A percentile compares a stretch with the other conserved stretches of the same genome.
Evolutionary conservation across 2,329 filamentous ascomycete genomes (phyloP).

Genomic region (Claviceps humidiphila): DNA sequence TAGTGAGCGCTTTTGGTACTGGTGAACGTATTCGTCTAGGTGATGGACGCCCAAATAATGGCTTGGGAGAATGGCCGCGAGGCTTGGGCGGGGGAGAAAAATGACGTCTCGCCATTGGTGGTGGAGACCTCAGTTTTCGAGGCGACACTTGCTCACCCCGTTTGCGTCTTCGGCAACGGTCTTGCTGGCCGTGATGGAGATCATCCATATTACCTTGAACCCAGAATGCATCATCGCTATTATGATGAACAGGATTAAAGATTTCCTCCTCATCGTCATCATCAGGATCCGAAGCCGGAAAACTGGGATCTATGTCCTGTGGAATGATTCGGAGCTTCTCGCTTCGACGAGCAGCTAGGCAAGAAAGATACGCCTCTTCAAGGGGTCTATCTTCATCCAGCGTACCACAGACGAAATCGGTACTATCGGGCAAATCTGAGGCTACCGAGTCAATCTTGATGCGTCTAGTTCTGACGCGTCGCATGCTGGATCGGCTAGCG

Average conservation of each 20-base stretch:
- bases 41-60: conserved; percentile 52
- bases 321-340: conserved; percentile 72
- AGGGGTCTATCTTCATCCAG: conserved; percentile 87
- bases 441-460: conserved; percentile 32
- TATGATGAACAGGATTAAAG: conserved; percentile 42
- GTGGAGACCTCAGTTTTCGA: conserved; percentile 31
- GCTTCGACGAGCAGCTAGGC: conserved; percentile 66
- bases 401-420: conserved; percentile 97
- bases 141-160: conserved; percentile 36
- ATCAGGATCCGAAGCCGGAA: conserved; percentile 87
- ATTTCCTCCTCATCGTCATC: conserved; percentile 65
- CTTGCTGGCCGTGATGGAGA: conserved; percentile 41
- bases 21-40: conserved; percentile 59
- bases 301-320: conserved; percentile 97
- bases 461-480: conserved; percentile 12
- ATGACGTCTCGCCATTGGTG: conserved; percentile 18
- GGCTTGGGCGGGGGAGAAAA: conserved; percentile 25
- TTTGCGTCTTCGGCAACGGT: conserved; percentile 33
- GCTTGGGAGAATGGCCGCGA: conserved; percentile 26
- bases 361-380: conserved; percentile 86
- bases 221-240: conserved; percentile 57
- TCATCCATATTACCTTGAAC: conserved; percentile 61
- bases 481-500: conserved; percentile 14
- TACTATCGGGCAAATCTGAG: conserved; percentile 86
- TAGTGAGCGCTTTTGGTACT: conserved; percentile 35